Evolutionary conservation across 1,139 yeast genomes (phyloP), one percentile per base, ranked within the genome.

Genomic region (Pichia sp.): DNA sequence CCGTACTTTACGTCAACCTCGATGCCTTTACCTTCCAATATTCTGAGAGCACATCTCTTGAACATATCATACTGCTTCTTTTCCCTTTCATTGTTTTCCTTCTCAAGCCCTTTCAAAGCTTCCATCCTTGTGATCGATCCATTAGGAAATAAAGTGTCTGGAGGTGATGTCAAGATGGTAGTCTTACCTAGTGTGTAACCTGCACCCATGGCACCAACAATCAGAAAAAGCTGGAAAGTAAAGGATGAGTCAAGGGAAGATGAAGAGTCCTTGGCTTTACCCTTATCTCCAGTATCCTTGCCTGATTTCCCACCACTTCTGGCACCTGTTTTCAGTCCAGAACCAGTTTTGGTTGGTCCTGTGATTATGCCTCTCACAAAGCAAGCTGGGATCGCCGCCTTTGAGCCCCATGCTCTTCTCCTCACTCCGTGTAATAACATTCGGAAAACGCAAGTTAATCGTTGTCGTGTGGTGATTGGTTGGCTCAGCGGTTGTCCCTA

Each of bases 161-260:
- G 58, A 7, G 56, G 53, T 7, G 47, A 40, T 18, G 50, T 45
- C 15, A 46, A 25, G 5, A 47, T 32, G 2, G 44, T 34, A 3
- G 52, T 43, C 34, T 52, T 52, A 16, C 58, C 58, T 6, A 54
- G 33, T 3, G 54, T 46, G 31, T 53, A 53, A 4, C 58, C 58
- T 3, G 57, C 56, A 12, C 56, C 57, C 55, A 54, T 51, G 1
- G 58, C 50, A n/a, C 51, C 54, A 8, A 53, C 48, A 17, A 53
- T 33, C 11, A 54, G 27, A 28, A 50, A 49, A 29, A 52, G 31
- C 22, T 60, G 49, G 18, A 59, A 56, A 3, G 56, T 36, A 26
- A 56, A 49, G 5, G 56, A 51, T 13, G 55, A 55, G 15, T 49
- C 48, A 27, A 40, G 42, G 16, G 48, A 40, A 3, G 45, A 38